Evolutionary conservation across 169 alveolate species (phyloP).

Genomic region (Besnoitia besnoiti): DNA sequence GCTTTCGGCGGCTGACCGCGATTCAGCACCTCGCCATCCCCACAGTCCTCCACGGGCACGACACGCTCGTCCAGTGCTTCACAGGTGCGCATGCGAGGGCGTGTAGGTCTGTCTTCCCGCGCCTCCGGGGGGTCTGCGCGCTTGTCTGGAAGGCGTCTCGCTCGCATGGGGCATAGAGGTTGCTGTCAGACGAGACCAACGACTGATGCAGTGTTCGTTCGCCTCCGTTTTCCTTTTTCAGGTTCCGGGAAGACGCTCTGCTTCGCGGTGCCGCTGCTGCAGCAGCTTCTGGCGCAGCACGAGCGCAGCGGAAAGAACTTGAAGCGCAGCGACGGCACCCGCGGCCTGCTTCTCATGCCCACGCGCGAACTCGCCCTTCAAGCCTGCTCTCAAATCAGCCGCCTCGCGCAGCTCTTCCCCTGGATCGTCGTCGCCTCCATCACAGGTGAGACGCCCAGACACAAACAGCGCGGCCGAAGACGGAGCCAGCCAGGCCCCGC

Average conservation of each 20-base stretch:
- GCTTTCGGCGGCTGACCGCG: conserved; percentile 74
- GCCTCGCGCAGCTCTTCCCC: conserved; percentile 74
- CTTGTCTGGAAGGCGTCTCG: no score
- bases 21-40: conserved; percentile 93
- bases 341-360: conserved; percentile 81
- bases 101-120: background rate
- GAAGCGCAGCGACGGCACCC: conserved; percentile 83
- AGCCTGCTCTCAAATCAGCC: conserved; percentile 71
- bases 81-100: conserved; percentile 91
- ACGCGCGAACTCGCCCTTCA: conserved; percentile 92
- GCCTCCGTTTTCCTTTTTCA: background rate
- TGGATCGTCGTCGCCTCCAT: conserved; percentile 81
- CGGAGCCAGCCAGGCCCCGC: no score
- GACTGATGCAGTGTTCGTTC: no score
- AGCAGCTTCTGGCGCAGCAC: conserved; percentile 67
- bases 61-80: conserved; percentile 91
- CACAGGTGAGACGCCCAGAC: conserved; percentile 50
- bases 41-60: conserved; percentile 80
- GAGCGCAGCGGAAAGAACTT: conserved; percentile 77
- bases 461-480: background rate
- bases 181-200: no score
- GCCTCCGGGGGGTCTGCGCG: background rate
- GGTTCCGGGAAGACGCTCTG: conserved; percentile 96
- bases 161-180: no score
- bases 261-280: conserved; percentile 85